Base-by-base conservation (phyloP, 2,329 filamentous ascomycete species). In the Monilinia fructicola region DNA sequence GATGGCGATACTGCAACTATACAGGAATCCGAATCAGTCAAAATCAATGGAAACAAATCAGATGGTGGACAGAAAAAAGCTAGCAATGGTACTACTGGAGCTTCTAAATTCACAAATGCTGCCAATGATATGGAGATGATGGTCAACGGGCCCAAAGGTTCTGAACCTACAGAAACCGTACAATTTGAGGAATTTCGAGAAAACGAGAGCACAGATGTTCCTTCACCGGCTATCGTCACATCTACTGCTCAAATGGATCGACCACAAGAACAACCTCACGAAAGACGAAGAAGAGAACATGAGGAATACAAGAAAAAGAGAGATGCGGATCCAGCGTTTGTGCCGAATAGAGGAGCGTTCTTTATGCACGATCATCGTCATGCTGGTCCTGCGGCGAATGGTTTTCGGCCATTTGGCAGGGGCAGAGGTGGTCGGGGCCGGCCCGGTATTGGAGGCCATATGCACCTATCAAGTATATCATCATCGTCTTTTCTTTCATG, bases 341-440 rank as follows among this genome's bases (percentile, higher is more conserved):
- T 97, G 65, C 94, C 95, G 64, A 97, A 96, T 75, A 85, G 94
- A 71, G 95, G 95, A 67, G 90, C 91, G 69, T 98, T 98, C 82
- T 98, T 97, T 81, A 93, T 98, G 87, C 94, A 98, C 78, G 95
- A 98, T 77, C 92, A 95, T 75, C 87, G 92, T 69, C 89, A 92
- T 73, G 86, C 90, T 66, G 90, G 90, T n/a, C 85, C 89, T 54
- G 87, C 88, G 71, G 85, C 88, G 64, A 94, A 93, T 78, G 90
- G 90, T 64, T 92, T 94, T 78, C 84, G 90, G 67, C 86, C 88
- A 16, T 90, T 89, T 77, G 85, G 85, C 42, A 84, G 89, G 78
- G 88, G 87, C 48, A 81, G 84, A 69, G 64, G 64, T 48, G 84
- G 87, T 71, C 82, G 86, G 78, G 91, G 87, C 60, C 78, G 78